These are phyloP conservation scores for Cryptococcus depauperatus DNA, from an alignment of 1,284 basidiomycete species.

Conservation along the genomic window DNA sequence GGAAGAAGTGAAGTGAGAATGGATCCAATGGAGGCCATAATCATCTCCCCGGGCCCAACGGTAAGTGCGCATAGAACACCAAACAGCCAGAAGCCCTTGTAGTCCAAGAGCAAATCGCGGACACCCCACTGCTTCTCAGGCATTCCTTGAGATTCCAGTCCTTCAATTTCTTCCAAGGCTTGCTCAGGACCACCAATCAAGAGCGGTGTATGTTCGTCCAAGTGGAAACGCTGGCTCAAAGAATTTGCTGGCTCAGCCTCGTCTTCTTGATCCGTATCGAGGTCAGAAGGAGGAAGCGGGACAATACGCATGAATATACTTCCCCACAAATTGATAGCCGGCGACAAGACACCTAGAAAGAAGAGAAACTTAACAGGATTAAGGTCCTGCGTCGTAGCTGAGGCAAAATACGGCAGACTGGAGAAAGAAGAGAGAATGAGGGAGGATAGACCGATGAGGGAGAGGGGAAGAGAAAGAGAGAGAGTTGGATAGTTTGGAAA, in stretches of 20 bases:
- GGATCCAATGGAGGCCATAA: constrained; percentile 43
- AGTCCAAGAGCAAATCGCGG: constrained; percentile 28
- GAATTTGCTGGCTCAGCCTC: constrained; percentile 9
- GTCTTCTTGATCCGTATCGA: constrained; percentile 2
- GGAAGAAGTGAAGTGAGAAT: constrained; percentile 42
- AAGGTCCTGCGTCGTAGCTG: constrained; percentile 22
- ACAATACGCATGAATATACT: constrained; percentile 40
- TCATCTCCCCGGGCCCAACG: constrained; percentile 43
- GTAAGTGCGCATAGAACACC: constrained; percentile 37
- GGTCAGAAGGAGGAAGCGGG: constrained; percentile 11
- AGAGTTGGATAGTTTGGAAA: constrained; percentile 43
- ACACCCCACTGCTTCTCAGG: constrained; percentile 37
- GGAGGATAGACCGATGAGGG: constrained; percentile 41
- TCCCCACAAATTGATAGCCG: constrained; percentile 38
- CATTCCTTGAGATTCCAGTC: constrained; percentile 9
- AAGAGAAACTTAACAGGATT: constrained; percentile 34
- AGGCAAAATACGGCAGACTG: constrained; percentile 24
- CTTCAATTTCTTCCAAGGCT: constrained; percentile 36
- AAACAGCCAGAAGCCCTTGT: constrained; percentile 42
- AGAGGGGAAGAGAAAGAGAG: constrained; percentile 42
- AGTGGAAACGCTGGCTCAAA: constrained; percentile 26
- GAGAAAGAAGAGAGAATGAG: constrained; percentile 41
- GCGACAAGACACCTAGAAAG: constrained; percentile 46
- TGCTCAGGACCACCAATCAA: constrained; percentile 43
- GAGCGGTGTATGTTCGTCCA: constrained; percentile 40